Base-by-base conservation (phyloP, 495 filamentous ascomycete species). In the Podospora appendiculata region DNA sequence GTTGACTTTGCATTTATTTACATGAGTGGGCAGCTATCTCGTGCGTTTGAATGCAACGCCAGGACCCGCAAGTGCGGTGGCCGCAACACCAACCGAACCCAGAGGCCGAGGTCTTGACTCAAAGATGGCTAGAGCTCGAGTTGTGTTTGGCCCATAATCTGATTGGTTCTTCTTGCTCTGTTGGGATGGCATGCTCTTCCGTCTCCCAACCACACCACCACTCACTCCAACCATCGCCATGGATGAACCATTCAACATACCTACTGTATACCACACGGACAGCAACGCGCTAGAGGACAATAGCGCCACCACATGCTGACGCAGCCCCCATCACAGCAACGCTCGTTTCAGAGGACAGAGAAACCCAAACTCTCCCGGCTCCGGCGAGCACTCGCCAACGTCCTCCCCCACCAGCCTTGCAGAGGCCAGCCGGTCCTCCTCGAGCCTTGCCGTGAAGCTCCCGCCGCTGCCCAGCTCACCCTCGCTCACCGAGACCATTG, bases 401-500 rank as follows among this genome's bases (percentile, higher is more conserved):
- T 47, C 46, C 16, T 25, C 33, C 11, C 18, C n/a, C 34, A 19
- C n/a, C 34, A 36, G n/a, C 35, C 33, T 16, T 11, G 7, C 13
- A 4, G 46, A 19, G 39, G 45, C 25, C 8, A 39, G 8, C 18
- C 46, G 25, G 35, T 36, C 46, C 36, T 49, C 55, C 40, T 52
- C 58, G 17, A 58, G 41, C 43, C 53, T 56, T 41, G 36, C 58
- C 35, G 64, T 60, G 42, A 60, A 59, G 47, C 64, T 66, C 41
- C 64, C 64, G 16, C 64, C 64, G 25, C 59, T 66, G 25, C 57
- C 59, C 8, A 66, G 40, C 50, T 66, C 64, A 19, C 55, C 61
- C 40, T 67, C 67, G 34, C 64, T 65, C 32, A 57, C 65, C 32
- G 60, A 68, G 47, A 66, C 58, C 51, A 62, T 65, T 49, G 62